Evolutionary conservation across 1,284 basidiomycete genomes (phyloP), one percentile per base, ranked within the genome.

Genomic region (Puccinia coronata): DNA sequence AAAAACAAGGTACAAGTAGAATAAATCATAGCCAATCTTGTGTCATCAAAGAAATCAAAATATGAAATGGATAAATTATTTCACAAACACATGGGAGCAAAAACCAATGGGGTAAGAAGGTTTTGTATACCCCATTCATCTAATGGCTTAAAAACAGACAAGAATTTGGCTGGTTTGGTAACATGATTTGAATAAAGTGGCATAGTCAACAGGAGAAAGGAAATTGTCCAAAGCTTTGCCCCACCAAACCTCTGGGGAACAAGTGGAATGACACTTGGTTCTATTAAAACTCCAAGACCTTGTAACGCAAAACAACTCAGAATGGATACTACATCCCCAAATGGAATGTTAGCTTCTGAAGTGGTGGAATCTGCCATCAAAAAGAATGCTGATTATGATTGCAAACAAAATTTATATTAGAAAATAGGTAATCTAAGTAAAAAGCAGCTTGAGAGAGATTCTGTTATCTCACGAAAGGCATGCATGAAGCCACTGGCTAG

Each of bases 161-260:
- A 73, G 12, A 73, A 18, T 39, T 51, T 39, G n/a, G 47, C 71
- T 11, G 47, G 51, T 39, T 51, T 57, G n/a, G 16, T 51, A 34
- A 28, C 34, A 34, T 28, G 51, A n/a, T 14, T 57, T n/a, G 53
- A 51, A 36, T 41, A 51, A 36, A 73, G 31, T 57, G 34, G 47
- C 9, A 75, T n/a, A 47, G 73, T 75, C 23, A 57, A 14, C 5
- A 53, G 23, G 23, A 73, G 49, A 49, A 75, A 75, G 23, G 5
- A 47, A 39, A 47, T 36, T 1, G 73, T 49, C 76, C 76, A 78
- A 51, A 78, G 63, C 47, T 28, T 78, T 39, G 63, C 76, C 41
- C 76, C 76, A 5, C 76, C 76, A 49, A 78, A 31, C 25, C 41
- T 25, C 34, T 78, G 69, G 31, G 76, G 76, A n/a, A 78, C 55